phyloP scores from a whole-genome alignment of 2,329 filamentous ascomycete species.

The Passalora sequoiae region DNA sequence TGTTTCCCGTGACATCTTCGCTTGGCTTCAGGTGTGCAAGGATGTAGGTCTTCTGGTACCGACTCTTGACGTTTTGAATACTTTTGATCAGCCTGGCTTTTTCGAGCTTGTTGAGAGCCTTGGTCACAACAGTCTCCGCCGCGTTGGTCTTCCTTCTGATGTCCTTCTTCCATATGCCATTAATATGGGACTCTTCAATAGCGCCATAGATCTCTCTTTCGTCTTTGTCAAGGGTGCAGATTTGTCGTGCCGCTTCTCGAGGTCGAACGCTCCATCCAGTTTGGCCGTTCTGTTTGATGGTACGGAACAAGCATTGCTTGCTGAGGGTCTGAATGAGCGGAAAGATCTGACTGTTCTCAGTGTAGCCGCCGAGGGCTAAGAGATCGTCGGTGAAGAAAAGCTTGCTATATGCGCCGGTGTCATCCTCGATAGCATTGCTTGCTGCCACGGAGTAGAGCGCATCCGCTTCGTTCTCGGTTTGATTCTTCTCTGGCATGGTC shows the following conservation, averaged over 20 bases:
- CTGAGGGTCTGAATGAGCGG: constrained; percentile 31
- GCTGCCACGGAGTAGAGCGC: constrained; percentile 27
- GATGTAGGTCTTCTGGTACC: constrained; percentile 94
- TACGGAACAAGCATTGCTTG: constrained; percentile 30
- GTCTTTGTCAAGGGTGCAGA: constrained; percentile 52
- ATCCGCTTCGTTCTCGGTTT: constrained; percentile 20
- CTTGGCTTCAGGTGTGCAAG: constrained; percentile 76
- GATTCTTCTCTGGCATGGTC: too few relatives aligned
- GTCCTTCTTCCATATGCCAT: constrained; percentile 86
- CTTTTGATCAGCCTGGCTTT: constrained; percentile 75
- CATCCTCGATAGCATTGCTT: constrained; percentile 23
- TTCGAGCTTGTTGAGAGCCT: constrained; percentile 78
- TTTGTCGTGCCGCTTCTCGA: constrained; percentile 28
- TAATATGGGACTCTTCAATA: constrained; percentile 77
- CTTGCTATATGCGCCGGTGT: constrained; percentile 23
- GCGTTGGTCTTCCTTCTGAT: constrained; percentile 69
- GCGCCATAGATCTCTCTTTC: constrained; percentile 83
- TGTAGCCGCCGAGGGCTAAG: constrained; percentile 21
- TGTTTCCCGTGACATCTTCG: constrained; percentile 85
- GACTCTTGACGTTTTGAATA: constrained; percentile 87
- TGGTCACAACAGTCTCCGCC: constrained; percentile 77
- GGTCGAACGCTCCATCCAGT: constrained; percentile 30
- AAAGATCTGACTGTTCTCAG: constrained; percentile 25
- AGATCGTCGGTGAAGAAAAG: constrained; percentile 32
- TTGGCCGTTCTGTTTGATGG: constrained; percentile 24